phyloP scores from a whole-genome alignment of 2,329 filamentous ascomycete genomes.

The Colletotrichum sp. region DNA sequence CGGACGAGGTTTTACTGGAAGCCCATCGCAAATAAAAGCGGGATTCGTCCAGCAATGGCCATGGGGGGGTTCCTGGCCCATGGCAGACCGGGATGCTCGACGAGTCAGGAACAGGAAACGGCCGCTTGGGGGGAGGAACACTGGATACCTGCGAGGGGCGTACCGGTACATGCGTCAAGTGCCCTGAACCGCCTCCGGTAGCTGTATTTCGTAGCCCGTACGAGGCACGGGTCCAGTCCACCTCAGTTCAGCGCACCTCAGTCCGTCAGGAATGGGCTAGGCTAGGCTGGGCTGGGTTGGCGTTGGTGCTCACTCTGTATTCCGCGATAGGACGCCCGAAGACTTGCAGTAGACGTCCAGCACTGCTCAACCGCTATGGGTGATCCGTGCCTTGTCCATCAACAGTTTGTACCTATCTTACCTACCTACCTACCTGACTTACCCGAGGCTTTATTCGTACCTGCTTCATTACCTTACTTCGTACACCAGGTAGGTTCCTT shows the following conservation, averaged over 20 bases:
- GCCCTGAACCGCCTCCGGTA: background rate
- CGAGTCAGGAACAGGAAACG: conserved; percentile 21
- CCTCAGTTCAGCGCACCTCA: background rate
- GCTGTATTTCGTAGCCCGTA: background rate
- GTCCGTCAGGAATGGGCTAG: background rate
- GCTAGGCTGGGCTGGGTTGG: background rate
- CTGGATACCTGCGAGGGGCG: background rate
- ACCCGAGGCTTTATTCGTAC: background rate
- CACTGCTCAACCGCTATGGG: background rate
- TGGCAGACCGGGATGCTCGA: conserved; percentile 8
- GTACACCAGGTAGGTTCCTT: background rate
- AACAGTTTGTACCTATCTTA: background rate
- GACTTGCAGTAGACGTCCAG: background rate
- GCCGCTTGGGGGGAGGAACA: conserved; percentile 15
- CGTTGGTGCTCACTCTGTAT: background rate
- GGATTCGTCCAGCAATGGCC: conserved; percentile 11
- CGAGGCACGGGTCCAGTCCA: background rate
- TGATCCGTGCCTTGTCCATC: background rate
- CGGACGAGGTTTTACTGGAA: conserved; percentile 7
- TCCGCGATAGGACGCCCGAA: background rate
- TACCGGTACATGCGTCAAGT: conserved; percentile 16
- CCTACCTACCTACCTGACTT: background rate
- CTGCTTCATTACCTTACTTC: background rate
- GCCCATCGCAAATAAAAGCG: conserved; percentile 19
- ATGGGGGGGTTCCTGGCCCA: background rate